Percentiles rank a stretch among this genome's conserved stretches.
phyloP scores from a whole-genome alignment of 129 eudicot species.

The Lonicera japonica region DNA sequence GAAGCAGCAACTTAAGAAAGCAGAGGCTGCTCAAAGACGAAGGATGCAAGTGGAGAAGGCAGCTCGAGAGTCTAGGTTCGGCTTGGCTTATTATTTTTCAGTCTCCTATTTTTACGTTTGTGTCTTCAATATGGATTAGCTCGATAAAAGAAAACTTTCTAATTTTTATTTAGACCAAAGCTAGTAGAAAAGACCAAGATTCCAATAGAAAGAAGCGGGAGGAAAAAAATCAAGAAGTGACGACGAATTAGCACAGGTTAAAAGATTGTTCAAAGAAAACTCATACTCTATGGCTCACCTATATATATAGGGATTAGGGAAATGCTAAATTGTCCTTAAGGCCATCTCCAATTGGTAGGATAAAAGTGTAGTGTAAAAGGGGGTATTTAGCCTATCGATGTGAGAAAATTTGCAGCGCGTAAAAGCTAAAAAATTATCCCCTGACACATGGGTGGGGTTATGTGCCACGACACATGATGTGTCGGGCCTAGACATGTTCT shows the following conservation, averaged over 20 bases:
- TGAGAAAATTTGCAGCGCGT: too few species aligned
- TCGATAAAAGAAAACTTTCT: background rate
- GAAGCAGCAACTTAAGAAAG: constrained; percentile 44
- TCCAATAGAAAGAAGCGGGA: constrained; percentile 80
- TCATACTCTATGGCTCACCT: too few species aligned
- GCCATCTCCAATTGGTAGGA: too few species aligned
- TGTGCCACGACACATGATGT: too few species aligned
- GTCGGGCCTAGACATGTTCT: too few species aligned
- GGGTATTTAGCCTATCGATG: too few species aligned
- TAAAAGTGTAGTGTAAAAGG: too few species aligned
- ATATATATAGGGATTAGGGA: too few species aligned
- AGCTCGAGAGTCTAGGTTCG: constrained; percentile 71
- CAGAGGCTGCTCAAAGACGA: constrained; percentile 72
- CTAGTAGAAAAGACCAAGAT: constrained; percentile 89
- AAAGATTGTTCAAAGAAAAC: background rate
- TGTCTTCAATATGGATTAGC: background rate
- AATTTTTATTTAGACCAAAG: constrained; percentile 52
- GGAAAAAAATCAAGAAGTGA: constrained; percentile 54
- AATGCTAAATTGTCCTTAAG: too few species aligned
- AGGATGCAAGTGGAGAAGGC: constrained; percentile 71
- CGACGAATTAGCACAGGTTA: constrained; percentile 75
- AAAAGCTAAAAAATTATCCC: too few species aligned
- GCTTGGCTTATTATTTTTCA: background rate
- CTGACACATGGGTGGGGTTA: too few species aligned
- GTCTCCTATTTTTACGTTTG: background rate